phyloP scores from a whole-genome alignment of 2,329 filamentous ascomycete genomes.

The Rhynchosporium agropyri region DNA sequence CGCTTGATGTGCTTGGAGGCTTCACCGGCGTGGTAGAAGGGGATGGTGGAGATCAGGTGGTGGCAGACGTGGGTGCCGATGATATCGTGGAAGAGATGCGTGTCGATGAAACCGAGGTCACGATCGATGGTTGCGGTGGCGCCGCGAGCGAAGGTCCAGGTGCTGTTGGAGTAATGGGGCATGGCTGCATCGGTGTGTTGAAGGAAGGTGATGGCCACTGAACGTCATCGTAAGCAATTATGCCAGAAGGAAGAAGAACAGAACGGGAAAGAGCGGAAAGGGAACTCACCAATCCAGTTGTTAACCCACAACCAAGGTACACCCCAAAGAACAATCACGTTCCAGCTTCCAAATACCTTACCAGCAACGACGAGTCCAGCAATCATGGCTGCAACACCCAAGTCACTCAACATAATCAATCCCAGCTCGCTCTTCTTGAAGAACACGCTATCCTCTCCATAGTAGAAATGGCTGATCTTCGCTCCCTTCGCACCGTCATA shows the following conservation, averaged over 20 bases:
- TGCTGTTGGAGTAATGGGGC: slow-evolving; percentile 59
- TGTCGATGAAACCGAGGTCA: slow-evolving; percentile 65
- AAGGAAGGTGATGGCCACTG: slow-evolving; percentile 74
- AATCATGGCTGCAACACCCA: slow-evolving; percentile 58
- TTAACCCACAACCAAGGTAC: slow-evolving; percentile 67
- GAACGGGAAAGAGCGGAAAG: neutral
- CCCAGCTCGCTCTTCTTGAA: slow-evolving; percentile 60
- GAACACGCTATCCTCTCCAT: slow-evolving; percentile 62
- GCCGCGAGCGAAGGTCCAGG: slow-evolving; percentile 65
- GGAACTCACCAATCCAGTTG: slow-evolving; percentile 54
- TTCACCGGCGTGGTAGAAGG: slow-evolving; percentile 62
- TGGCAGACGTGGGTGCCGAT: slow-evolving; percentile 67
- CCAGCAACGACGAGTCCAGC: slow-evolving; percentile 55
- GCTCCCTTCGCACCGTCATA: slow-evolving; percentile 39
- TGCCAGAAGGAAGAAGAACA: neutral
- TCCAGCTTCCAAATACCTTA: slow-evolving; percentile 57
- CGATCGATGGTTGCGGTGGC: slow-evolving; percentile 66
- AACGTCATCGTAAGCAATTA: slow-evolving; percentile 14
- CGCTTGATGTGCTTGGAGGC: slow-evolving; percentile 60
- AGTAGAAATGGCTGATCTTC: slow-evolving; percentile 51
- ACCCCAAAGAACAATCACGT: slow-evolving; percentile 60
- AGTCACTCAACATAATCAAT: slow-evolving; percentile 60
- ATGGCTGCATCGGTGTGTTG: slow-evolving; percentile 66
- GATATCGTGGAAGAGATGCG: slow-evolving; percentile 68
- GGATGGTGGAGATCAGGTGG: slow-evolving; percentile 63